Percentiles rank a stretch among this genome's conserved stretches.
Conservation (phyloP, 352 stramenopile genomes). For the Globisporangium megalacanthum region DNA sequence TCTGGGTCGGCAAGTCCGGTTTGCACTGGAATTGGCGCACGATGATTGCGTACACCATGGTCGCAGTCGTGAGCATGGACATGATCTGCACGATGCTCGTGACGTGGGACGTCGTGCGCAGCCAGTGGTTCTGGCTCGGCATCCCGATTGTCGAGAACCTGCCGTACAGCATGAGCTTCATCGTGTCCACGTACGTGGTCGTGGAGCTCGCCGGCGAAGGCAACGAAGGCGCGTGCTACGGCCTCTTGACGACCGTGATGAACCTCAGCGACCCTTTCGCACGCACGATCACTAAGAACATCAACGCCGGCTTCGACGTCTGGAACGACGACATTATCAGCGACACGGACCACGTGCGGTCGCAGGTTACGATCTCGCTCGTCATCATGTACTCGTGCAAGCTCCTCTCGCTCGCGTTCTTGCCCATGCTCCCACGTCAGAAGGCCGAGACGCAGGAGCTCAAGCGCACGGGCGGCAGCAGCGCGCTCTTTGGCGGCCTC, state of each 20-base stretch:
- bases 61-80: slow-evolving; percentile 11
- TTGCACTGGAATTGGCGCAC: slow-evolving; percentile 20
- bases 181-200: slow-evolving; percentile 11
- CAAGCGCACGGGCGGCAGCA: slow-evolving; percentile 30
- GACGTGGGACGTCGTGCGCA: slow-evolving; percentile 17
- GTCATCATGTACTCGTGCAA: slow-evolving; percentile 32
- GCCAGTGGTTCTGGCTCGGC: too few relatives aligned
- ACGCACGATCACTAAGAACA: slow-evolving; percentile 12
- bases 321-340: slow-evolving; percentile 15
- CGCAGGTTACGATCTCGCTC: slow-evolving; percentile 9
- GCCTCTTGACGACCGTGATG: slow-evolving; percentile 15
- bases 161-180: slow-evolving; percentile 9
- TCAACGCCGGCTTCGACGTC: slow-evolving; percentile 12
- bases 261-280: slow-evolving; percentile 14
- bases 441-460: too few relatives aligned
- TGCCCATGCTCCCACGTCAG: slow-evolving; percentile 37
- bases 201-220: slow-evolving; percentile 20
- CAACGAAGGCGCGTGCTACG: slow-evolving; percentile 16
- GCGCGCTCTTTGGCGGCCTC: slow-evolving; percentile 24
- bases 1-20: slow-evolving; percentile 11
- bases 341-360: slow-evolving; percentile 12
- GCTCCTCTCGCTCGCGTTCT: slow-evolving; percentile 21
- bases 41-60: slow-evolving; percentile 11
- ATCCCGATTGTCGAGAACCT: slow-evolving; percentile 9
- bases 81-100: slow-evolving; percentile 5